These are phyloP conservation scores for Colletotrichum spinosum DNA, from an alignment of 2,329 filamentous ascomycete genomes.

Conservation along the genomic window DNA sequence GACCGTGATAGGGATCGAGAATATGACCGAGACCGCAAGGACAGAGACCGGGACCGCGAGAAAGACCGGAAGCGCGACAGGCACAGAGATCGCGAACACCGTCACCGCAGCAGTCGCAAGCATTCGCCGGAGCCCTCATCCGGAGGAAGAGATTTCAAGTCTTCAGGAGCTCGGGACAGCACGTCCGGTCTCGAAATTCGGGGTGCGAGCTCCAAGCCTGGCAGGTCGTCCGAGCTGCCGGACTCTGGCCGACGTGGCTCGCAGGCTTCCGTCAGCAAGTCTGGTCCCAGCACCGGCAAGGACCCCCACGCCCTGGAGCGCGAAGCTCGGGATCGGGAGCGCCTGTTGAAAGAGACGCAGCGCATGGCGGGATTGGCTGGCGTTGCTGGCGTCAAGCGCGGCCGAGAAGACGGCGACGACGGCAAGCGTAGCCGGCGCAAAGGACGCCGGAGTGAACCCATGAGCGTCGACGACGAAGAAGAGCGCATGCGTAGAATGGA, in stretches of 20 bases:
- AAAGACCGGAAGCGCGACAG: slow-evolving; percentile 53
- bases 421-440: slow-evolving; percentile 56
- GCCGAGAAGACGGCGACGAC: slow-evolving; percentile 54
- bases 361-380: slow-evolving; percentile 67
- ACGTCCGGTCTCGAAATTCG: slow-evolving; percentile 52
- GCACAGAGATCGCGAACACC: slow-evolving; percentile 51
- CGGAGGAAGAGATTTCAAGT: slow-evolving; percentile 55
- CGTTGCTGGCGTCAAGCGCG: slow-evolving; percentile 61
- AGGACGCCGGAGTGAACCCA: slow-evolving; percentile 61
- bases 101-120: slow-evolving; percentile 50
- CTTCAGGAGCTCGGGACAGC: slow-evolving; percentile 52
- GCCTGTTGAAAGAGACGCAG: slow-evolving; percentile 76
- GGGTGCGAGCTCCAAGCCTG: slow-evolving; percentile 43
- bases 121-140: slow-evolving; percentile 44
- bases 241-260: slow-evolving; percentile 50
- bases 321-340: slow-evolving; percentile 73
- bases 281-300: slow-evolving; percentile 43
- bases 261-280: slow-evolving; percentile 46
- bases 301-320: slow-evolving; percentile 78
- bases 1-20: slow-evolving; percentile 52
- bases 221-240: slow-evolving; percentile 39
- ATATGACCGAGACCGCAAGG: slow-evolving; percentile 51
- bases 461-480: slow-evolving; percentile 61
- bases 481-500: slow-evolving; percentile 67
- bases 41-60: slow-evolving; percentile 50